These are phyloP conservation scores for Naganishia vishniacii DNA, from an alignment of 768 basidiomycete species.

Conservation along the genomic window DNA sequence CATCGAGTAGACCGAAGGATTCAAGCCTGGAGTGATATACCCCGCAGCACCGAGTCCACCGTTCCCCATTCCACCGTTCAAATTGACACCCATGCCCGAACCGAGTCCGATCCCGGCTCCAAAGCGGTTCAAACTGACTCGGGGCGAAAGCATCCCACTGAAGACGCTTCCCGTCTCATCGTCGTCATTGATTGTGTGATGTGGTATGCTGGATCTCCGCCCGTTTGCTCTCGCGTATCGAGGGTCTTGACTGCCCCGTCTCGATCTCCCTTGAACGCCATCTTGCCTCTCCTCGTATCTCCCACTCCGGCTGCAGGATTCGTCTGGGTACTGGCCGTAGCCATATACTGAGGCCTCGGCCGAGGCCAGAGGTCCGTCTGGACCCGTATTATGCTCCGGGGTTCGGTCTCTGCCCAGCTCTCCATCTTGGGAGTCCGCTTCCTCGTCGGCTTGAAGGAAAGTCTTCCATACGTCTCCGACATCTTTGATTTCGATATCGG, in stretches of 20 bases:
- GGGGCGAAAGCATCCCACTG: conserved; percentile 26
- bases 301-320: conserved; percentile 8
- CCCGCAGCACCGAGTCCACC: conserved; percentile 3
- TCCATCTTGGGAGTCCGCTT: conserved; percentile 52
- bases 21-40: conserved; percentile 12
- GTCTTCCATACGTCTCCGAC: conserved; percentile 89
- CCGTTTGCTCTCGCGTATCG: conserved; percentile 2
- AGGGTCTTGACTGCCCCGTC: conserved; percentile 12
- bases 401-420: conserved; percentile 52
- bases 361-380: conserved; percentile 23
- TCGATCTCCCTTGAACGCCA: conserved; percentile 4
- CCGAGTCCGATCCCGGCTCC: conserved; percentile 27
- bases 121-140: conserved; percentile 17
- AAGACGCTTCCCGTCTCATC: conserved; percentile 27
- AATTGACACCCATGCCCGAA: conserved; percentile 24
- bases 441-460: conserved; percentile 77
- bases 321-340: conserved; percentile 1
- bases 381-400: conserved; percentile 23
- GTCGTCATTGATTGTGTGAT: conserved; percentile 13
- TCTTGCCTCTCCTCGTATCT: conserved; percentile 8
- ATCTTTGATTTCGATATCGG: conserved; percentile 85
- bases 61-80: conserved; percentile 6
- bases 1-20: conserved; percentile 23
- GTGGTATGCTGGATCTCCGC: conserved; percentile 3
- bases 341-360: conserved; percentile 3